Evolutionary conservation across 345 rosid species (phyloP).

Genomic region (Citropsis articulata): DNA sequence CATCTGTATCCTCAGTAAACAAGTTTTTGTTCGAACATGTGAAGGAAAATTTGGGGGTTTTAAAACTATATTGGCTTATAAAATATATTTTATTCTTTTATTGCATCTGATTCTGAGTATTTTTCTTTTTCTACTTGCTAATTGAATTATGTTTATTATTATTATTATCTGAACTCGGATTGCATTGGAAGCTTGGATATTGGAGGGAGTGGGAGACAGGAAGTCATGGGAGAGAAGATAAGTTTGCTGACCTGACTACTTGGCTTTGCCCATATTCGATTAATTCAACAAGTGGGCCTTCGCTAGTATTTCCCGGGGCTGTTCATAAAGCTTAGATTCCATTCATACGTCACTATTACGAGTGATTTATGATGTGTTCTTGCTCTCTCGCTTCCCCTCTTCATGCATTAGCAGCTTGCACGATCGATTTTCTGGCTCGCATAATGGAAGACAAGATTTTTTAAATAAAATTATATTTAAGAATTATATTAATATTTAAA

Average conservation of each 20-base stretch:
- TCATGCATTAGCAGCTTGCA: background rate
- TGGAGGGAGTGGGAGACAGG: constrained; percentile 19
- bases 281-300: constrained; percentile 20
- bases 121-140: background rate
- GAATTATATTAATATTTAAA: too few species aligned
- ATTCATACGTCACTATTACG: constrained; percentile 28
- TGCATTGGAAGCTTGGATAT: constrained; percentile 12
- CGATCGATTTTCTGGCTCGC: background rate
- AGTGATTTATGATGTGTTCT: constrained; percentile 20
- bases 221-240: constrained; percentile 22
- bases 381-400: background rate
- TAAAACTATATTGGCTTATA: background rate
- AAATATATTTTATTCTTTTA: background rate
- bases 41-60: constrained; percentile 1
- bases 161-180: constrained; percentile 12
- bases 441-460: too few species aligned
- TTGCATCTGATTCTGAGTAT: constrained; percentile 15
- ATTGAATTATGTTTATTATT: background rate
- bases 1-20: background rate
- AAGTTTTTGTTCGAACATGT: background rate
- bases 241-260: constrained; percentile 23
- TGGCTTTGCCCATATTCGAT: constrained; percentile 19
- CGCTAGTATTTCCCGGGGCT: background rate
- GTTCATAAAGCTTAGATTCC: constrained; percentile 36
- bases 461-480: too few species aligned